Base-by-base conservation (phyloP, 352 stramenopile genomes). In the Pythium folliculosum region DNA sequence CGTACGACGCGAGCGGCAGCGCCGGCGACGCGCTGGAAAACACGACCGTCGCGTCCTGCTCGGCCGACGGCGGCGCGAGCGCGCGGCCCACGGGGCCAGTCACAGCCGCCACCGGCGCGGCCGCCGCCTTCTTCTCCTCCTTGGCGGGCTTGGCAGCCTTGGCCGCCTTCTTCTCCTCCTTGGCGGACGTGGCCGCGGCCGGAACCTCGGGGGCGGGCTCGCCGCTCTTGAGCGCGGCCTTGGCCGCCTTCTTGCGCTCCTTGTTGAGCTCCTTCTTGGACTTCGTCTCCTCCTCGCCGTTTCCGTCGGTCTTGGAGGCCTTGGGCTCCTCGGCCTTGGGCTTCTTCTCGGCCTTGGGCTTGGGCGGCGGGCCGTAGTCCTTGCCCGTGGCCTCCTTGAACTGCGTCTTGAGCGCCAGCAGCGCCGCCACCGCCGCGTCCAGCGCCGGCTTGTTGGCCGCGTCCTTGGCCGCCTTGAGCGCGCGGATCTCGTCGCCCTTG, bases 191-290 rank as follows among this genome's bases (percentile, higher is more conserved):
- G 43, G 53, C 56, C 32, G 35, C 63, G 17, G 77, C 67, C 69
- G 88, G 76, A 22, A 80, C 84, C 68, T 94, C 69, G 30, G 52
- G 67, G 8, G 68, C 52, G 3, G 38, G 63, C 10, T 71, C 78
- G 37, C 80, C 80, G 47, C 70, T 63, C 79, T 94, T 94, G 43
- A 88, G 40, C n/a, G 82, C 80, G 8, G 78, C 71, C 67, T 95
- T 95, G 54, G 89, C 77, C 17, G 82, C 84, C 70, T 95, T 95
- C 82, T 95, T 95, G 63, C 79, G 80, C 75, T 95, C 86, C 75
- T 95, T 95, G 77, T 93, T 95, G 16, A 95, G 76, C 72, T 95
- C 82, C 77, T 95, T 95, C 77, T 95, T 95, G 65, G 80, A 90
- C 69, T 91, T 92, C 59, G 91, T 92, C 40, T 60, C 76, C 7